Evolutionary conservation across 2,329 filamentous ascomycete species (phyloP), one percentile per base, ranked within the genome.

Genomic region (Sporothrix humicola): DNA sequence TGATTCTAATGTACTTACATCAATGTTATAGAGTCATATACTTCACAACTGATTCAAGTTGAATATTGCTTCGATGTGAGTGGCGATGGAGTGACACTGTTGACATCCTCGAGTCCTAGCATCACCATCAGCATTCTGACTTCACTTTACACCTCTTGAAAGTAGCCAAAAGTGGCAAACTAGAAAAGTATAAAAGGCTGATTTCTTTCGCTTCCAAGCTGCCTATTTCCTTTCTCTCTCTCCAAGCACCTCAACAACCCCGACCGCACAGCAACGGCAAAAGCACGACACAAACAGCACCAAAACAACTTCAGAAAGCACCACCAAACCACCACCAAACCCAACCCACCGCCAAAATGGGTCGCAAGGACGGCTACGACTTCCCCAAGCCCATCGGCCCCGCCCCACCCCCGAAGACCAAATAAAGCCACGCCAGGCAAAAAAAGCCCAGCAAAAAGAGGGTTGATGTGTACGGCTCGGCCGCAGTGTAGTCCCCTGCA

Each of bases 311-410:
- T 48, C n/a, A 37, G 5, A 37, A 37, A 37, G 2, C 31, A 37
- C 5, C 61, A 48, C 10, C 3, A 46, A 44, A 5, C 7, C 12
- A 65, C 42, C 15, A 26, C 42, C 56, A 31, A 46, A 20, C 37
- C 63, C 20, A 44, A 56, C 37, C 17, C 5, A 17, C 37, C 50
- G 44, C 46, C 26, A 61, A 10, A 10, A 74, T 74, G 73, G 52
- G 65, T 59, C 58, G 73, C 52, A 26, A 54, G 7, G 66, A 71
- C 17, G 65, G 70, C 10, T 61, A 74, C 66, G 70, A 74, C 20
- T 42, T 42, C 42, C 73, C 70, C 37, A 66, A 66, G 54, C 69
- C 15, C 71, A 61, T 15, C 26, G 10, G 23, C 26, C 65, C 37
- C 37, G 17, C 15, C 48, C 48, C 46, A n/a, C 54, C 44, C 9